A percentile compares a stretch with the other conserved stretches of the same genome.
Evolutionary conservation across 169 alveolate genomes (phyloP).

Genomic region (Besnoitia besnoiti): DNA sequence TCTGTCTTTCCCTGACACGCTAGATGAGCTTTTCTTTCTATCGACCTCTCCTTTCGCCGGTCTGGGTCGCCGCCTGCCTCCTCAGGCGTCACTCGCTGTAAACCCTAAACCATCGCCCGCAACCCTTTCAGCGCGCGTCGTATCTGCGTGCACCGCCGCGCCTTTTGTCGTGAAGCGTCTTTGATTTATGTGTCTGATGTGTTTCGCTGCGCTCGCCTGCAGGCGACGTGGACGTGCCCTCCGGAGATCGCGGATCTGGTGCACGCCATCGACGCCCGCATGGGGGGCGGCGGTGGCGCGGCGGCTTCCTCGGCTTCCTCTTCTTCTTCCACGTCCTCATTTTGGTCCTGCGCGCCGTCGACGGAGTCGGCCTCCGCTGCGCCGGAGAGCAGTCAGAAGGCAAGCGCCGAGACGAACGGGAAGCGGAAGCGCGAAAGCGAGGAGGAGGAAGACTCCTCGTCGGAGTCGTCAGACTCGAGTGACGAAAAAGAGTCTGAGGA

Average conservation of each 20-base stretch:
- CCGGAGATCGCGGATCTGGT: slow-evolving; percentile 39
- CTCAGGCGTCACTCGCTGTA: too few species aligned
- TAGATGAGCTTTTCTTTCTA: too few species aligned
- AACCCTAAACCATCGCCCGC: too few species aligned
- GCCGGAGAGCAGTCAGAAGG: neutral
- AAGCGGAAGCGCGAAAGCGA: neutral
- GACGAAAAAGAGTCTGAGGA: neutral
- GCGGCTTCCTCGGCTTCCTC: neutral
- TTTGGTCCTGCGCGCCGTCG: neutral
- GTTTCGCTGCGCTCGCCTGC: too few species aligned
- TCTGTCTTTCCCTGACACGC: too few species aligned
- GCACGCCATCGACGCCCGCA: slow-evolving; percentile 14
- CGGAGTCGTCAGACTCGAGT: slow-evolving; percentile 8
- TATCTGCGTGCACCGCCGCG: too few species aligned
- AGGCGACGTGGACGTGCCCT: slow-evolving; percentile 56
- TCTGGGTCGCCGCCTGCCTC: too few species aligned
- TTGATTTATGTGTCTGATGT: too few species aligned
- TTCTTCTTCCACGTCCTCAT: neutral
- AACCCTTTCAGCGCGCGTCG: too few species aligned
- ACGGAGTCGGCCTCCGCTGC: slow-evolving; percentile 11
- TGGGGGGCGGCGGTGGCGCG: neutral
- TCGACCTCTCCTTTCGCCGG: too few species aligned
- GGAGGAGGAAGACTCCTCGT: neutral
- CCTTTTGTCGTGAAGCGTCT: too few species aligned
- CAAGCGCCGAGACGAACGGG: neutral